A percentile compares a stretch with the other conserved stretches of the same genome.
phyloP scores from a whole-genome alignment of 148 eudicot species.

The Linanthus parryae region DNA sequence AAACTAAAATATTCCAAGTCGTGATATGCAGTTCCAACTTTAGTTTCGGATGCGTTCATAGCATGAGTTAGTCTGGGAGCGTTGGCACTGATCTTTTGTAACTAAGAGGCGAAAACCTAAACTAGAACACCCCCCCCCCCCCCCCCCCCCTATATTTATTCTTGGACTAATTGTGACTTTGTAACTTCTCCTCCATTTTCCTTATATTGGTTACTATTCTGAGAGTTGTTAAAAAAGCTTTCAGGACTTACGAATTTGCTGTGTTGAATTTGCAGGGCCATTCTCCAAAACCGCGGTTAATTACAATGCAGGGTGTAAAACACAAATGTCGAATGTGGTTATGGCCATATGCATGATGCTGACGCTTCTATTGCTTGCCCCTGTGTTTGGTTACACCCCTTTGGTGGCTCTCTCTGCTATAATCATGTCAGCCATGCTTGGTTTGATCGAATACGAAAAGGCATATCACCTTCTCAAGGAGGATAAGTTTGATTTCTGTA shows the following conservation, averaged over 20 bases:
- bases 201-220: neutral
- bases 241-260: neutral
- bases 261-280: constrained; percentile 47
- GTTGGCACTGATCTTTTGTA: no score
- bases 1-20: no score
- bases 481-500: constrained; percentile 77
- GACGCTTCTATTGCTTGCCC: constrained; percentile 69
- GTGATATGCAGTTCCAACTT: no score
- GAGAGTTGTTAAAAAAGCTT: no score
- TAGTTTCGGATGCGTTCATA: no score
- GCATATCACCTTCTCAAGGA: constrained; percentile 53
- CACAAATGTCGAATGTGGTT: constrained; percentile 72
- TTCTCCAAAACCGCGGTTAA: constrained; percentile 95
- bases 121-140: no score
- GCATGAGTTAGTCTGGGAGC: no score
- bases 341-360: constrained; percentile 66
- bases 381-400: constrained; percentile 82
- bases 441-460: constrained; percentile 66
- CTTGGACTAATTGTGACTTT: no score
- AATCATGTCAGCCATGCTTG: constrained; percentile 87
- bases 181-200: no score
- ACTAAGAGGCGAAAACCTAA: no score
- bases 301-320: constrained; percentile 70
- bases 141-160: no score
- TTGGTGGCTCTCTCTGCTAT: constrained; percentile 83